Conservation (phyloP, 805 yeast species). For the Starmera quercuum region DNA sequence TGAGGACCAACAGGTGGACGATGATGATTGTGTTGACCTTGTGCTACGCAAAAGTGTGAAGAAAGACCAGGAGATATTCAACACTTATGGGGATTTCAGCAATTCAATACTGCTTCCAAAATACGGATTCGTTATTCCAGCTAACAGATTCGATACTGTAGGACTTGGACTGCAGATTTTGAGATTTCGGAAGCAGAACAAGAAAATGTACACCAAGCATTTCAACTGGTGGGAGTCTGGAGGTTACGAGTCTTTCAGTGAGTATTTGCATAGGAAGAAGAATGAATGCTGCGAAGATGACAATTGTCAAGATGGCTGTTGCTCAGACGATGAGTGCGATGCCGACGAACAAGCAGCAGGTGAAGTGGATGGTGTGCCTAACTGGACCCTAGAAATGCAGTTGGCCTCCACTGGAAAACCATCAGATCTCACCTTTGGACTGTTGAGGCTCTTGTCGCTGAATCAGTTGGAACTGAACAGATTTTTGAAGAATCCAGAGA, state of each 20-base stretch:
- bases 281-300: conserved; percentile 9
- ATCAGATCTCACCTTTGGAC: conserved; percentile 35
- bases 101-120: conserved; percentile 62
- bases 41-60: conserved; percentile 36
- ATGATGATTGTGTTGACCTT: conserved; percentile 67
- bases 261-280: conserved; percentile 6
- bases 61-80: conserved; percentile 58
- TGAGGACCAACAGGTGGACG: conserved; percentile 27
- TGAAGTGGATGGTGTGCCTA: conserved; percentile 18
- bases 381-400: conserved; percentile 38
- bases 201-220: conserved; percentile 27
- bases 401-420: conserved; percentile 35
- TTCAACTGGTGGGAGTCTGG: conserved; percentile 42
- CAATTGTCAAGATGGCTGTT: conserved; percentile 15
- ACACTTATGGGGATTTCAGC: conserved; percentile 72
- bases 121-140: conserved; percentile 65
- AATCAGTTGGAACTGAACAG: conserved; percentile 19
- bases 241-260: conserved; percentile 30
- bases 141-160: conserved; percentile 49
- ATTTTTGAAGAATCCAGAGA: conserved; percentile 14
- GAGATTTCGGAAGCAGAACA: conserved; percentile 22
- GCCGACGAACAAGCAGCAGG: conserved; percentile 6
- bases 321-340: conserved; percentile 15
- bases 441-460: conserved; percentile 28
- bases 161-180: conserved; percentile 47